Evolutionary conservation across 2,329 filamentous ascomycete genomes (phyloP).

Genomic region (Chaetoscypha palmicola): DNA sequence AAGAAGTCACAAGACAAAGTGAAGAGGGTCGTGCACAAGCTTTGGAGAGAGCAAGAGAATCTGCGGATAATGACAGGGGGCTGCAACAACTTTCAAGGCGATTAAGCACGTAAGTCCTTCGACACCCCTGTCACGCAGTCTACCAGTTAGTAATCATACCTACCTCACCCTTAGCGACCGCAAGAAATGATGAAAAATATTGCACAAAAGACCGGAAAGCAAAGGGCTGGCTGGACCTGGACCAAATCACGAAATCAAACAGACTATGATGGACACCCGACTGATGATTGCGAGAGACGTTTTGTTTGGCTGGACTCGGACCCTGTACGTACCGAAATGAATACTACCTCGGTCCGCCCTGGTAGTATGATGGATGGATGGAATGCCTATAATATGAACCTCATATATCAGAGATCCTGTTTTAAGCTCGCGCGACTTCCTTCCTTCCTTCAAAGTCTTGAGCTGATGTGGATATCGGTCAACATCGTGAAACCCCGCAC

Average conservation of each 20-base stretch:
- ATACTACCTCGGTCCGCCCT: too few species aligned
- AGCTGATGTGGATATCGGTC: too few species aligned
- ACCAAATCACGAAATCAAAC: conserved; percentile 10
- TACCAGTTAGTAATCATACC: too few species aligned
- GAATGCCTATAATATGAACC: conserved; percentile 13
- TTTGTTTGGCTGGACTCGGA: conserved; percentile 2
- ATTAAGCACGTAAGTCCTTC: conserved; percentile 80
- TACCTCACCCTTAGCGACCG: conserved; percentile 14
- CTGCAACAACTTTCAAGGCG: conserved; percentile 80
- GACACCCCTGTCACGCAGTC: too few species aligned
- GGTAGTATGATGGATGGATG: conserved; percentile 6
- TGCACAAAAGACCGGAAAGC: conserved; percentile 4
- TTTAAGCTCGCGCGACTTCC: too few species aligned
- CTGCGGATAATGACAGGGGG: conserved; percentile 87
- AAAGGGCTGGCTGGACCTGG: too few species aligned
- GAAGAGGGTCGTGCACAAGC: conserved; percentile 77
- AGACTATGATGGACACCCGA: conserved; percentile 14
- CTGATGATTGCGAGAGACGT: conserved; percentile 17
- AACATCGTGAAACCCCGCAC: too few species aligned
- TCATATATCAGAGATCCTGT: too few species aligned
- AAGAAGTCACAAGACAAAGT: conserved; percentile 79
- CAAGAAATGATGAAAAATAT: conserved; percentile 17
- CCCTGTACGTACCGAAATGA: too few species aligned
- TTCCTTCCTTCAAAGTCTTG: too few species aligned
- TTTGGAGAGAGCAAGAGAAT: conserved; percentile 74